Percentiles rank a stretch among this genome's conserved stretches.
Evolutionary conservation across 2,329 filamentous ascomycete genomes (phyloP).

Genomic region (Fusarium paranaense): DNA sequence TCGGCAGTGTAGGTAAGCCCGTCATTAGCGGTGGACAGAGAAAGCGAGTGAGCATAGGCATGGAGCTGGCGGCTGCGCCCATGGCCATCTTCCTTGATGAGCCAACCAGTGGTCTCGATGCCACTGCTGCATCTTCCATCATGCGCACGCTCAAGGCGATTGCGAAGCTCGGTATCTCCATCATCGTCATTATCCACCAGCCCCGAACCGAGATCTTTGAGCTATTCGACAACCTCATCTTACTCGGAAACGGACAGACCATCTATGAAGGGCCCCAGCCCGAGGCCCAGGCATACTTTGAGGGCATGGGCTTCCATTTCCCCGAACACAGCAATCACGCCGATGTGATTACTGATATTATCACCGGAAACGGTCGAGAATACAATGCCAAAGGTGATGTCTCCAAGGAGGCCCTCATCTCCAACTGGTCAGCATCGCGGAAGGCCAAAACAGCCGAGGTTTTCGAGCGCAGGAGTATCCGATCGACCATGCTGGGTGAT

Average conservation of each 20-base stretch:
- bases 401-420: slow-evolving; percentile 61
- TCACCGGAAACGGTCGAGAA: slow-evolving; percentile 65
- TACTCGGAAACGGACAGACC: slow-evolving; percentile 65
- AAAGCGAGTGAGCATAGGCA: slow-evolving; percentile 69
- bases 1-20: slow-evolving; percentile 63
- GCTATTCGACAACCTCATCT: slow-evolving; percentile 66
- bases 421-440: slow-evolving; percentile 57
- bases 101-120: slow-evolving; percentile 66
- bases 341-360: slow-evolving; percentile 71
- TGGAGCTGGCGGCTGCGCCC: slow-evolving; percentile 68
- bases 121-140: slow-evolving; percentile 66
- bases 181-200: slow-evolving; percentile 71
- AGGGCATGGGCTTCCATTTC: slow-evolving; percentile 64
- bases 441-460: slow-evolving; percentile 25
- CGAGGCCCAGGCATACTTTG: slow-evolving; percentile 61
- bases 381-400: slow-evolving; percentile 62
- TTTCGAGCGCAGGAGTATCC: slow-evolving; percentile 31
- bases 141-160: slow-evolving; percentile 66
- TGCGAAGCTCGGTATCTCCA: slow-evolving; percentile 65
- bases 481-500: slow-evolving; percentile 42
- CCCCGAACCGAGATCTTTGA: slow-evolving; percentile 70
- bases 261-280: slow-evolving; percentile 64
- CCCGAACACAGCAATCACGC: slow-evolving; percentile 63
- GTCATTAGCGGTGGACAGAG: slow-evolving; percentile 68
- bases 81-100: slow-evolving; percentile 67